phyloP scores from a whole-genome alignment of 805 yeast species.

The Blastobotrys robertii region DNA sequence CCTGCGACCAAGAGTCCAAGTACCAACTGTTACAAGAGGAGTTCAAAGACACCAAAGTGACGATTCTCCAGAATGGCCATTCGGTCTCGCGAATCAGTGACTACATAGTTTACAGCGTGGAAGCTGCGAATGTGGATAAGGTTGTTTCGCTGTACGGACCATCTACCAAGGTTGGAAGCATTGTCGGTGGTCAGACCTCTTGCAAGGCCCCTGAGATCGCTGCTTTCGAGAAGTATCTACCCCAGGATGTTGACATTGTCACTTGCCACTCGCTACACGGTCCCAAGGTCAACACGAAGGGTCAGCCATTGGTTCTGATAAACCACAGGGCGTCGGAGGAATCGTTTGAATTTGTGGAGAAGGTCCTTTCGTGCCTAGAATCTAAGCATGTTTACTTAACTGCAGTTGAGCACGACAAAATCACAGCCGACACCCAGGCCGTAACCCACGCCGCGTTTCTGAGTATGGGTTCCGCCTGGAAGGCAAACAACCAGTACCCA shows the following conservation, averaged over 20 bases:
- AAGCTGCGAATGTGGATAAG: constrained; percentile 70
- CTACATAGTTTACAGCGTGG: constrained; percentile 82
- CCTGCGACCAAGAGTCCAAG: constrained; percentile 71
- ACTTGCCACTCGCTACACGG: constrained; percentile 92
- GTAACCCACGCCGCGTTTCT: constrained; percentile 96
- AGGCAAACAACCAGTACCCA: constrained; percentile 69
- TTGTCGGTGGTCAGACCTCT: constrained; percentile 97
- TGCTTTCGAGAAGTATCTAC: constrained; percentile 71
- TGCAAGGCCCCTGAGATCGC: constrained; percentile 85
- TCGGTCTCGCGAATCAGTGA: constrained; percentile 73
- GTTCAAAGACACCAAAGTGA: constrained; percentile 30
- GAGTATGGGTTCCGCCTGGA: constrained; percentile 97
- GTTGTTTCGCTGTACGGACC: constrained; percentile 77
- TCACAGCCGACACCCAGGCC: constrained; percentile 98
- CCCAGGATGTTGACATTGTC: constrained; percentile 72
- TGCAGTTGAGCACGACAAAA: constrained; percentile 85
- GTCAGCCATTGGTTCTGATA: constrained; percentile 87
- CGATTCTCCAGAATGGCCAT: constrained; percentile 69
- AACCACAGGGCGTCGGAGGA: constrained; percentile 56
- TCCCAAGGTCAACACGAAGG: constrained; percentile 77
- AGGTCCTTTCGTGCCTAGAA: constrained; percentile 58
- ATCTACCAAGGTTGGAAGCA: constrained; percentile 70
- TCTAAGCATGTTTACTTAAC: constrained; percentile 69
- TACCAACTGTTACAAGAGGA: constrained; percentile 38
- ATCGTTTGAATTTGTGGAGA: constrained; percentile 50